Base-by-base conservation (phyloP, 2,329 filamentous ascomycete genomes). In the Lasiodiplodia sp. region DNA sequence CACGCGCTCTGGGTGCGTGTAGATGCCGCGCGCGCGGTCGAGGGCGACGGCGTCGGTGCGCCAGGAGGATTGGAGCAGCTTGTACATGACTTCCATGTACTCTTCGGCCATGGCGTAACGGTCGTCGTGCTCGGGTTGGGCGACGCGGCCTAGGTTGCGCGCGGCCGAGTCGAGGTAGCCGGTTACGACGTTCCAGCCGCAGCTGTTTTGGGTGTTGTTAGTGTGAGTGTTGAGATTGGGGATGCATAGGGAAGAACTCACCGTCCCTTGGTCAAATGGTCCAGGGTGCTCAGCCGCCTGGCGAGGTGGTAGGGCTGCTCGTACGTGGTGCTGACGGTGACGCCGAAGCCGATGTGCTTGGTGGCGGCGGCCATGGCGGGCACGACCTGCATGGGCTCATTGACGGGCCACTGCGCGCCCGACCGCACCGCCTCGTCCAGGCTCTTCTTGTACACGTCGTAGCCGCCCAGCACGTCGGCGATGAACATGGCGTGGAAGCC, bases 331-430 rank as follows among this genome's bases (percentile, higher is more conserved):
- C 87, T 86, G 0, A 89, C 85, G 0, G 90, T 92, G 1, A 92
- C 87, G 0, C 89, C 89, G 70, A 92, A 92, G 0, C 86, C 87
- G n/a, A 92, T 85, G 69, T 83, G 90, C 71, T 87, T 85, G 0
- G 90, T 92, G 0, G 83, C 89, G 0, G 89, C 89, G 0, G 89
- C 89, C 88, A 92, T 90, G 2, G 89, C 88, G 2, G 89, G 84
- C 0, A 92, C 82, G 2, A 89, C 84, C 1, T 86, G 84, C 1
- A 92, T 74, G 0, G 89, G 89, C 75, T 92, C 89, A 69, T 90
- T 91, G n/a, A 91, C 87, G 0, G 90, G 90, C 85, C 88, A 92
- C 76, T 92, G 90, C 0, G 89, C 88, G 1, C 88, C 90, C 0
- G 88, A 87, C 0, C 83, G 76, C 60, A 91, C 85, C 0, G 88